Percentiles rank a stretch among this genome's conserved stretches.
Evolutionary conservation across 1,139 yeast species (phyloP).

Genomic region (Casaregolazyma lundiana): DNA sequence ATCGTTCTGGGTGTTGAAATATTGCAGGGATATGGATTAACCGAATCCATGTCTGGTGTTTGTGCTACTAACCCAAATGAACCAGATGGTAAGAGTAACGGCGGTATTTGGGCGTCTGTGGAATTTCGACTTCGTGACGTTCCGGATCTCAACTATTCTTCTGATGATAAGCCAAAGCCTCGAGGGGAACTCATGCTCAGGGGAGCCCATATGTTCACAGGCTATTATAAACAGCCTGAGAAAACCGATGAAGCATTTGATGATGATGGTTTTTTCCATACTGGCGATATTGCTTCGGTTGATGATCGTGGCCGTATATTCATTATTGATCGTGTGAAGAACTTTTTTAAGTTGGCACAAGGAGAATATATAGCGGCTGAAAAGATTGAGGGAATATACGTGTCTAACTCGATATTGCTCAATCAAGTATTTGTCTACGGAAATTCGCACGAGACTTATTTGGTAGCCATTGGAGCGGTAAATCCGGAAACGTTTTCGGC

Average conservation of each 20-base stretch:
- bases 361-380: constrained; percentile 83
- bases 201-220: constrained; percentile 61
- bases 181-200: constrained; percentile 60
- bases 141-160: constrained; percentile 61
- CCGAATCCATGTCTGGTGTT: constrained; percentile 69
- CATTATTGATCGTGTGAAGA: constrained; percentile 72
- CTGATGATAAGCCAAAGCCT: constrained; percentile 46
- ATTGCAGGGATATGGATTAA: constrained; percentile 72
- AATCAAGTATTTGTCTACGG: constrained; percentile 66
- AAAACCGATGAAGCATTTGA: constrained; percentile 53
- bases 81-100: constrained; percentile 53
- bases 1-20: constrained; percentile 58
- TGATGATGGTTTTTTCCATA: constrained; percentile 67
- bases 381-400: constrained; percentile 62
- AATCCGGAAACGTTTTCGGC: constrained; percentile 41
- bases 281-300: constrained; percentile 69
- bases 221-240: constrained; percentile 55
- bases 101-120: constrained; percentile 47
- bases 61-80: constrained; percentile 45
- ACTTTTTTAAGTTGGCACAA: constrained; percentile 74
- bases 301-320: constrained; percentile 50
- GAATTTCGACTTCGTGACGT: constrained; percentile 62
- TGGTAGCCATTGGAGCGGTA: constrained; percentile 64
- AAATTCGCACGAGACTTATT: constrained; percentile 53
- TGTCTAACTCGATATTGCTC: constrained; percentile 48